Evolutionary conservation across 1,284 basidiomycete genomes (phyloP), one percentile per base, ranked within the genome.

Genomic region (Puccinia novopanici): DNA sequence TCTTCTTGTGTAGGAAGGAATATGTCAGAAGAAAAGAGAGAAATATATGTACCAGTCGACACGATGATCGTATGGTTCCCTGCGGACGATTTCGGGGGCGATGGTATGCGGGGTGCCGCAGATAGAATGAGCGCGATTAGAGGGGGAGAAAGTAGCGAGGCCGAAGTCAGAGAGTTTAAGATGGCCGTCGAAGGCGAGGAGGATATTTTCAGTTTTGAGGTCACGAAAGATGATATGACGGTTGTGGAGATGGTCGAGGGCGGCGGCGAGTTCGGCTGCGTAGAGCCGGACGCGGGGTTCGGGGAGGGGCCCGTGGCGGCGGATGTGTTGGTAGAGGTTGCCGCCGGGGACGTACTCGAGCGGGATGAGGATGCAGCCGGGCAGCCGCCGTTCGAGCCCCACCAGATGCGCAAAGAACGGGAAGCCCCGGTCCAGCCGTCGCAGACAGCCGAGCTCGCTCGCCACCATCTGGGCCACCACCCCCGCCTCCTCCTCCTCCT

Each of bases 21-120:
- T 48, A 48, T 48, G 8, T 48, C 45, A 19, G 17, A 8, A 8
- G 52, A 34, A 34, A 34, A 2, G 34, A 2, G 4, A 34, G 34
- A 34, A 34, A 34, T 83, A 84, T 54, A 8, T 8, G 22, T 19
- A 54, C 67, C 84, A 83, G 72, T 84, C 84, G 22, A 81, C 81
- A 57, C 84, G 83, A 72, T 75, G 77, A 59, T 84, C 83, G 79
- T 84, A 84, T 24, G 55, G 72, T 24, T 80, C 70, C 15, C 82
- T 82, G 12, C 80, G 80, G 3, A 83, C 79, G 8, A 84, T 80
- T 71, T 84, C 84, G 17, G 84, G 84, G 30, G 82, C 82, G 83
- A 84, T 84, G 73, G 84, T 84, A 65, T 83, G 82, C 0, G 83
- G 83, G 17, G 84, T 84, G 42, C 84, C 84, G 42, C 84, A 83